Evolutionary conservation across 169 alveolate genomes (phyloP).

Genomic region (Blepharisma undulans): DNA sequence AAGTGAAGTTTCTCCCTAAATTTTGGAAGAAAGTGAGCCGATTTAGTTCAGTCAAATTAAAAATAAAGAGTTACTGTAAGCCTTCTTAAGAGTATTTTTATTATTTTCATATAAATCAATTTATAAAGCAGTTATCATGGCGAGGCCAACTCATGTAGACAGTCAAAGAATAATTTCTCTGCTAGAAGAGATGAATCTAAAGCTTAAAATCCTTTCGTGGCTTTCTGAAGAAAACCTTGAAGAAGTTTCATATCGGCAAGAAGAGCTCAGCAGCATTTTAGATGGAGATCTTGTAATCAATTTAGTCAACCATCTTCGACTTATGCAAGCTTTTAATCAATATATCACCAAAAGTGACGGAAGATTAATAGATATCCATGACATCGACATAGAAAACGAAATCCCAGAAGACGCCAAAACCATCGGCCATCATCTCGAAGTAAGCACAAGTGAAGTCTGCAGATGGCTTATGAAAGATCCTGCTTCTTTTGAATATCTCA

Average conservation of each 20-base stretch:
- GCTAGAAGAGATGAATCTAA: not conserved
- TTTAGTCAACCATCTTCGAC: not conserved
- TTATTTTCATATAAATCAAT: not conserved
- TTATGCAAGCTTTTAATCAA: not conserved
- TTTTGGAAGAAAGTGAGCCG: not conserved
- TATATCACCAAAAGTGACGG: not conserved
- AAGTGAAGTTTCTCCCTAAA: slow-evolving; percentile 7
- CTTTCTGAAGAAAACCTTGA: slow-evolving; percentile 16
- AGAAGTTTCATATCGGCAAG: slow-evolving; percentile 7
- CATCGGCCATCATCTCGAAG: not conserved
- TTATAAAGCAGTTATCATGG: not conserved
- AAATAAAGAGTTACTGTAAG: not conserved
- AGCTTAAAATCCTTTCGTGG: not conserved
- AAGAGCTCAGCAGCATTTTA: not conserved
- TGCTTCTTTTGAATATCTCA: not conserved
- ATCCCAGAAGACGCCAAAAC: not conserved
- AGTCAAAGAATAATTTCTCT: slow-evolving; percentile 31
- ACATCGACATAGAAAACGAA: not conserved
- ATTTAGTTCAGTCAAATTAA: not conserved
- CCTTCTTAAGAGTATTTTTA: not conserved
- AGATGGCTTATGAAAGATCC: not conserved
- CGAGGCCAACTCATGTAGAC: slow-evolving; percentile 37
- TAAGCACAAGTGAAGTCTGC: not conserved
- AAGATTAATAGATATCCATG: not conserved
- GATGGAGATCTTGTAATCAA: not conserved